Evolutionary conservation across 768 basidiomycete species (phyloP).

Genomic region (Cyclocybe aegerita): DNA sequence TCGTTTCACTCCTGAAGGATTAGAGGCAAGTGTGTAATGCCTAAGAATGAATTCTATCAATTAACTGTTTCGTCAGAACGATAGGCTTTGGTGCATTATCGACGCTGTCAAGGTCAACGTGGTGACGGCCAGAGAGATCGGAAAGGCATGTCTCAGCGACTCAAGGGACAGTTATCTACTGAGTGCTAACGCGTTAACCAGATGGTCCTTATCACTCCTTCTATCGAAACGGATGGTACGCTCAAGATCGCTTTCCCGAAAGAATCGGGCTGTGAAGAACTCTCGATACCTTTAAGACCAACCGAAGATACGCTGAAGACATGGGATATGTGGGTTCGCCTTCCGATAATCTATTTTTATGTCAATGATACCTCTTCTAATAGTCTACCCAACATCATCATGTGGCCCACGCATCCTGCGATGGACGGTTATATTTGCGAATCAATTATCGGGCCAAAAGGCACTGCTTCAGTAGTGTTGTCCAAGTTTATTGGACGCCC

Average conservation of each 20-base stretch:
- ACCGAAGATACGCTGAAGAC: constrained; percentile 40
- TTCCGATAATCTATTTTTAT: neutral
- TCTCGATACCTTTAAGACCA: constrained; percentile 60
- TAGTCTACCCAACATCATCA: constrained; percentile 53
- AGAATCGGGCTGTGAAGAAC: constrained; percentile 54
- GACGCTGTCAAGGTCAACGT: constrained; percentile 51
- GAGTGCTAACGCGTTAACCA: constrained; percentile 18
- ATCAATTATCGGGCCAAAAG: constrained; percentile 28
- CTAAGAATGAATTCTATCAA: constrained; percentile 2
- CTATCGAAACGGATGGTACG: constrained; percentile 44
- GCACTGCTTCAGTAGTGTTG: constrained; percentile 52
- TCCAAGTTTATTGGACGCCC: constrained; percentile 60
- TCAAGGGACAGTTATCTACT: too few relatives aligned
- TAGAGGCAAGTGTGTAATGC: constrained; percentile 48
- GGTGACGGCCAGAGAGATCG: constrained; percentile 66
- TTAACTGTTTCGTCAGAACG: constrained; percentile 47
- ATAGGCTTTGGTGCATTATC: constrained; percentile 71
- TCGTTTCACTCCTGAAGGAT: constrained; percentile 58
- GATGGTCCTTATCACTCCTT: constrained; percentile 69
- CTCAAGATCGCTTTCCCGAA: constrained; percentile 61
- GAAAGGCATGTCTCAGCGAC: constrained; percentile 44
- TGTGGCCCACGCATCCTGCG: constrained; percentile 43
- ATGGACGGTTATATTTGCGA: constrained; percentile 71
- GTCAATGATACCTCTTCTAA: neutral
- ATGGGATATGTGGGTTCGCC: constrained; percentile 57